phyloP scores from a whole-genome alignment of 2,329 filamentous ascomycete genomes.

The Tolypocladium album region DNA sequence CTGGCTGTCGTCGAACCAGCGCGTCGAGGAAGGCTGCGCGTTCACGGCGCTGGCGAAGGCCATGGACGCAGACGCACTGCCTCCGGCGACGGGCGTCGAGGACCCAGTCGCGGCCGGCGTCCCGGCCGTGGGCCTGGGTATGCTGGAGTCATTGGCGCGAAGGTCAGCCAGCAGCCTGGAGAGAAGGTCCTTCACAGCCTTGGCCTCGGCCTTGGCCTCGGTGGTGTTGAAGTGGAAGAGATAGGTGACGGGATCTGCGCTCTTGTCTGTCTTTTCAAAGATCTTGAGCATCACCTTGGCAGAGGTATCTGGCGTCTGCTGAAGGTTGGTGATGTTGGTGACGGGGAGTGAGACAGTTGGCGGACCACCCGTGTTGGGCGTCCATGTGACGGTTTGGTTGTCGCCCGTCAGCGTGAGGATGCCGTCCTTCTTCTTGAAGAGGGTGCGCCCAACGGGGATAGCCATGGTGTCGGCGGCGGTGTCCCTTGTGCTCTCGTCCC shows the following conservation, averaged over 20 bases:
- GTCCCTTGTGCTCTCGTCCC: neutral
- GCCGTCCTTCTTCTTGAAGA: slow-evolving; percentile 96
- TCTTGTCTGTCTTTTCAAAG: slow-evolving; percentile 57
- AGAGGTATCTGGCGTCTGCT: slow-evolving; percentile 83
- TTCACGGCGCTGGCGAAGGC: slow-evolving; percentile 63
- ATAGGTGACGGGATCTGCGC: slow-evolving; percentile 55
- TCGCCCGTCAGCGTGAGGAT: slow-evolving; percentile 65
- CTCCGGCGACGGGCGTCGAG: slow-evolving; percentile 15
- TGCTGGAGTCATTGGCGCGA: slow-evolving; percentile 44
- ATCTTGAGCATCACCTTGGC: slow-evolving; percentile 92
- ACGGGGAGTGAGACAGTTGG: slow-evolving; percentile 61
- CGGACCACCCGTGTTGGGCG: slow-evolving; percentile 53
- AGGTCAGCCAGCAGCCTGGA: slow-evolving; percentile 63
- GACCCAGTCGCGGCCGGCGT: slow-evolving; percentile 12
- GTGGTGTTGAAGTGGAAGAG: slow-evolving; percentile 83
- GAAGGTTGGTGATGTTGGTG: slow-evolving; percentile 76
- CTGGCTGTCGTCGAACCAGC: slow-evolving; percentile 71
- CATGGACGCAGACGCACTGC: slow-evolving; percentile 56
- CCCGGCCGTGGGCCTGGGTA: slow-evolving; percentile 34
- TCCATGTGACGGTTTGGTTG: slow-evolving; percentile 70
- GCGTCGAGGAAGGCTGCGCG: slow-evolving; percentile 41
- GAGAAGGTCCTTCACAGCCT: slow-evolving; percentile 71
- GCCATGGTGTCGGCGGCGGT: slow-evolving; percentile 31
- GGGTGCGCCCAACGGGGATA: slow-evolving; percentile 52
- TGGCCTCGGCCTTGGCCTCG: slow-evolving; percentile 73